Percentiles rank a stretch among this genome's conserved stretches.
phyloP scores from a whole-genome alignment of 176 grass and related monocot species.

The Oryza punctata region DNA sequence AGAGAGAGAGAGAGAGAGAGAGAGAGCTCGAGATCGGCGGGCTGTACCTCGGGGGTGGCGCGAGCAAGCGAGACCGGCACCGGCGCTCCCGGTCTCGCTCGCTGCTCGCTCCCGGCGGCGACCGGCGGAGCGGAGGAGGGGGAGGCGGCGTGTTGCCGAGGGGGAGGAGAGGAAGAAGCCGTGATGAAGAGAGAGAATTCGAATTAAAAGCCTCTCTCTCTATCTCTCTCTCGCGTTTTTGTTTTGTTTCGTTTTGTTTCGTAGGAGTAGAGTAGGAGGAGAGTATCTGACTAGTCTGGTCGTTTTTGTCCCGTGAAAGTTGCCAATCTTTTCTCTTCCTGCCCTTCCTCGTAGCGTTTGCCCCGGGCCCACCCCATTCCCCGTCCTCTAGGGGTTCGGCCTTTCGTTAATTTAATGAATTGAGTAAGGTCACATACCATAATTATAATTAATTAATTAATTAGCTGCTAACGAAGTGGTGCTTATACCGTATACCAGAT shows the following conservation, averaged over 20 bases:
- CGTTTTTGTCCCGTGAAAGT: constrained; percentile 40
- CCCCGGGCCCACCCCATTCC: neutral
- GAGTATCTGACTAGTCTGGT: neutral
- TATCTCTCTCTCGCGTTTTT: neutral
- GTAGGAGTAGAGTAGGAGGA: neutral
- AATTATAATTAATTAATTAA: no score
- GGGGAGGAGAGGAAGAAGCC: constrained; percentile 13
- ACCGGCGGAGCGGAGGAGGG: neutral
- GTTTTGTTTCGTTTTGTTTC: constrained; percentile 31
- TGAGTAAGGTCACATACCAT: no score
- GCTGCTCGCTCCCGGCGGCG: neutral
- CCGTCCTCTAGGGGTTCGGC: no score
- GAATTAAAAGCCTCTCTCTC: constrained; percentile 59
- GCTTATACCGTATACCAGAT: no score
- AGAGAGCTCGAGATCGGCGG: neutral
- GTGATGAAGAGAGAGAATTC: constrained; percentile 41
- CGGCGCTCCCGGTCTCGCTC: constrained; percentile 24
- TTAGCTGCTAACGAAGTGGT: no score
- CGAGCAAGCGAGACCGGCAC: neutral
- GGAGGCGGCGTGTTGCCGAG: no score
- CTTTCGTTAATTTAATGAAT: no score
- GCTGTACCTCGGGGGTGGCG: constrained; percentile 26
- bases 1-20: neutral
- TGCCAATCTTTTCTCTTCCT: constrained; percentile 1
- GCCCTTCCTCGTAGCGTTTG: constrained; percentile 1